phyloP scores from a whole-genome alignment of 2,329 filamentous ascomycete genomes.

The Trichoderma brevicompactum region DNA sequence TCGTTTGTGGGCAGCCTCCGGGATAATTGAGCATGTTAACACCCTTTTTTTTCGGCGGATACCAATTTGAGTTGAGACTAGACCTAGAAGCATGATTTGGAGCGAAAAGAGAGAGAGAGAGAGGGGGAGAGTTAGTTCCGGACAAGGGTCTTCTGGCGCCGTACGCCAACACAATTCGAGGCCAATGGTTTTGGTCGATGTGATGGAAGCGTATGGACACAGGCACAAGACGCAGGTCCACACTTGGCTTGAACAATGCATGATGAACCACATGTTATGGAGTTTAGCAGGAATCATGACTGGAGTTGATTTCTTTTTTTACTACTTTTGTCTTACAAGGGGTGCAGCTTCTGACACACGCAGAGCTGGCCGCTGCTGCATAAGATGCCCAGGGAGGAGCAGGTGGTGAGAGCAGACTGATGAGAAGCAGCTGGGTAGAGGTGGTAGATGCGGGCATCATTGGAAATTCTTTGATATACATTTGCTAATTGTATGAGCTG shows the following conservation, averaged over 20 bases:
- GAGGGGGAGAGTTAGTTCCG: background rate
- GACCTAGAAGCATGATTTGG: conserved; percentile 22
- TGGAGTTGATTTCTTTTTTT: conserved; percentile 16
- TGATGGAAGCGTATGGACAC: background rate
- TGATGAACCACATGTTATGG: conserved; percentile 29
- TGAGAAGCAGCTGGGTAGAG: background rate
- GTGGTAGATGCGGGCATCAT: conserved; percentile 6
- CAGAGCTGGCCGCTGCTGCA: background rate
- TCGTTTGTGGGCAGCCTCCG: conserved; percentile 67
- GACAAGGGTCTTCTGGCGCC: background rate
- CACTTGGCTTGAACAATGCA: conserved; percentile 25
- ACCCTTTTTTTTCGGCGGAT: conserved; percentile 13
- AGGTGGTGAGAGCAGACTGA: background rate
- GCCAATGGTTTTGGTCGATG: background rate
- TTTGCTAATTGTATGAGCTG: background rate
- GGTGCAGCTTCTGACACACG: background rate
- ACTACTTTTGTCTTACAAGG: background rate
- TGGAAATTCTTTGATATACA: background rate
- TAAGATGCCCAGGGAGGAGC: background rate
- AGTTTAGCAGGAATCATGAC: conserved; percentile 30
- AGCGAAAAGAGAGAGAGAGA: background rate
- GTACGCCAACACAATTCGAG: background rate
- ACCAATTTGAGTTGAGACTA: conserved; percentile 28
- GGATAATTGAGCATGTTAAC: conserved; percentile 43
- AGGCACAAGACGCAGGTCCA: background rate